These are phyloP conservation scores for Mycosarcoma maydis DNA, from an alignment of 1,284 basidiomycete genomes.

Conservation along the genomic window DNA sequence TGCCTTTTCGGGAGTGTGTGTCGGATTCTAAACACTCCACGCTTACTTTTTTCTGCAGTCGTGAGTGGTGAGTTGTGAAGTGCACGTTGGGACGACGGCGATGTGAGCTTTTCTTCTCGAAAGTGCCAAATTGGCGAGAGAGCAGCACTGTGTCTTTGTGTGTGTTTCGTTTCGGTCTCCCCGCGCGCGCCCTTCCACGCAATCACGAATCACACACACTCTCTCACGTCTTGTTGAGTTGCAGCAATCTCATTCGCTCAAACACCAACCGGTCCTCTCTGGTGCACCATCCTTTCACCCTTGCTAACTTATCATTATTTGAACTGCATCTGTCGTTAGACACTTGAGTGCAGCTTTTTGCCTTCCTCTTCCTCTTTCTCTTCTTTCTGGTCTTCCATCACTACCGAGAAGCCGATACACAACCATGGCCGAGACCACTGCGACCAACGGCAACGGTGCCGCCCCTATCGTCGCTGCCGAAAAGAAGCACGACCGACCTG, in stretches of 20 bases:
- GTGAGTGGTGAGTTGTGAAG: too few species aligned
- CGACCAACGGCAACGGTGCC: slow-evolving; percentile 14
- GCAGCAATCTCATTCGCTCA: too few species aligned
- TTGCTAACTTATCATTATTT: background rate
- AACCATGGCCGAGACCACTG: slow-evolving; percentile 34
- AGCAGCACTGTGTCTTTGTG: too few species aligned
- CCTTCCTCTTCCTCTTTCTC: background rate
- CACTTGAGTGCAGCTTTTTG: background rate
- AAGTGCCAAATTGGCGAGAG: background rate
- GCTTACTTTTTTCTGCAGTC: too few species aligned
- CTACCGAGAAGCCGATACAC: background rate
- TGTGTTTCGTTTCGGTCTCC: background rate
- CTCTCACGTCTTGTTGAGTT: too few species aligned
- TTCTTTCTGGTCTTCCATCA: background rate
- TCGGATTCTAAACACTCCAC: too few species aligned
- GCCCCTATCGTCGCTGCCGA: slow-evolving; percentile 3
- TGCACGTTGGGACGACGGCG: background rate
- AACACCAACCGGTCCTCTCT: background rate
- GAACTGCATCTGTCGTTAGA: background rate
- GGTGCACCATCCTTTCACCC: too few species aligned
- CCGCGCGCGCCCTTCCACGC: slow-evolving; percentile 16
- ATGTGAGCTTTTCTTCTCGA: background rate
- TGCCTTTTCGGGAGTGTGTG: too few species aligned
- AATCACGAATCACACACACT: too few species aligned
- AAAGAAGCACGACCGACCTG: slow-evolving; percentile 40